These are phyloP conservation scores for Coprinopsis marcescibilis DNA, from an alignment of 768 basidiomycete genomes.

Conservation along the genomic window DNA sequence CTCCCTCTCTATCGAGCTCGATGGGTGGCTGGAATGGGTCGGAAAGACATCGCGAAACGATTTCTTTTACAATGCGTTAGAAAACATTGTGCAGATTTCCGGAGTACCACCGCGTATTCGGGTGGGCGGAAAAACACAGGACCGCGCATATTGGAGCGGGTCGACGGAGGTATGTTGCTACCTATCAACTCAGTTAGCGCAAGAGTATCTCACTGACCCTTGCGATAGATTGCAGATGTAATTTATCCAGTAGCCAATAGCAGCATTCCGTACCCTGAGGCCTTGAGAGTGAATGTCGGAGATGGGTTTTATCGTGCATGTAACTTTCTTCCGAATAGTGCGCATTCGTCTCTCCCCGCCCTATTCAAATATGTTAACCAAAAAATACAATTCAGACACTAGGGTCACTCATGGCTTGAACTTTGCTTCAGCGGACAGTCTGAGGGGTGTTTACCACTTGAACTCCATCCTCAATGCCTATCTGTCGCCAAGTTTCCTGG, in stretches of 20 bases:
- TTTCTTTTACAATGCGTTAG: constrained; percentile 55
- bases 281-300: constrained; percentile 51
- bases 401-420: constrained; percentile 64
- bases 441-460: constrained; percentile 42
- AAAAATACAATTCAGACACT: constrained; percentile 44
- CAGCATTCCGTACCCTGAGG: constrained; percentile 54
- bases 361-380: constrained; percentile 1
- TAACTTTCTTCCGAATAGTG: constrained; percentile 44
- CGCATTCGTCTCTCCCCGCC: constrained; percentile 7
- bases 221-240: background rate
- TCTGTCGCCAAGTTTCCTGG: constrained; percentile 27
- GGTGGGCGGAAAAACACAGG: constrained; percentile 52
- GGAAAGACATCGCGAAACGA: constrained; percentile 46
- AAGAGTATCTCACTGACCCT: background rate
- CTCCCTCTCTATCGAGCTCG: constrained; percentile 65
- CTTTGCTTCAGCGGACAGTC: constrained; percentile 39
- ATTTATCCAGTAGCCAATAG: background rate
- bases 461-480: constrained; percentile 48
- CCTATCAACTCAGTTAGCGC: background rate
- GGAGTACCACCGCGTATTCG: constrained; percentile 50
- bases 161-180: constrained; percentile 32
- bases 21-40: constrained; percentile 63
- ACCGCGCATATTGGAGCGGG: constrained; percentile 49
- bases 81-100: constrained; percentile 47
- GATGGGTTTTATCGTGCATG: constrained; percentile 47